Evolutionary conservation across 1,139 yeast genomes (phyloP).

Genomic region (Protomyces inundatus): DNA sequence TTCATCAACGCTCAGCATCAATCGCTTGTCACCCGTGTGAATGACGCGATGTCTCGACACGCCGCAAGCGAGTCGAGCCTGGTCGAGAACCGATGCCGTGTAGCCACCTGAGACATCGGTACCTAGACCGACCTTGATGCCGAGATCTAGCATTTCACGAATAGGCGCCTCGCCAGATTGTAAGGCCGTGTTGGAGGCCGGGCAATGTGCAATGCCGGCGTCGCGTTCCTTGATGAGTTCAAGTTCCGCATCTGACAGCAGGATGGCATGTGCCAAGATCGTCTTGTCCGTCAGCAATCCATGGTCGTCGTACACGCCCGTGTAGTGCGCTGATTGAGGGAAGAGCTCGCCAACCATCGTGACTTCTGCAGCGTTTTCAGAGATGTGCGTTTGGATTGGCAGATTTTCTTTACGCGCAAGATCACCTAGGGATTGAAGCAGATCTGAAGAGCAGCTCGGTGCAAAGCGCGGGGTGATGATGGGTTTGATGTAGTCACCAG

Average conservation of each 20-base stretch:
- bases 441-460: conserved; percentile 67
- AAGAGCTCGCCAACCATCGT: conserved; percentile 67
- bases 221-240: conserved; percentile 49
- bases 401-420: conserved; percentile 49
- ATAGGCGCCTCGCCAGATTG: conserved; percentile 90
- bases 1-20: conserved; percentile 61
- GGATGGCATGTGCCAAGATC: conserved; percentile 84
- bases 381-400: conserved; percentile 84
- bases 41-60: conserved; percentile 82
- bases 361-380: conserved; percentile 73
- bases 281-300: conserved; percentile 60
- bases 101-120: conserved; percentile 93
- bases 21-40: conserved; percentile 45
- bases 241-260: conserved; percentile 61
- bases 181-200: conserved; percentile 80
- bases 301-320: conserved; percentile 69
- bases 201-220: conserved; percentile 87
- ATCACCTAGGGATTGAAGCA: conserved; percentile 60
- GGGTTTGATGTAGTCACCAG: conserved; percentile 52
- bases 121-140: conserved; percentile 77
- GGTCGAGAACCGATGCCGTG: conserved; percentile 68
- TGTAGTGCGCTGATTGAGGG: conserved; percentile 64
- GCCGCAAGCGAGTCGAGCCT: conserved; percentile 71
- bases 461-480: conserved; percentile 92
- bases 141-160: conserved; percentile 58